phyloP scores from a whole-genome alignment of 2,329 filamentous ascomycete species.

The Samsoniella hepiali region DNA sequence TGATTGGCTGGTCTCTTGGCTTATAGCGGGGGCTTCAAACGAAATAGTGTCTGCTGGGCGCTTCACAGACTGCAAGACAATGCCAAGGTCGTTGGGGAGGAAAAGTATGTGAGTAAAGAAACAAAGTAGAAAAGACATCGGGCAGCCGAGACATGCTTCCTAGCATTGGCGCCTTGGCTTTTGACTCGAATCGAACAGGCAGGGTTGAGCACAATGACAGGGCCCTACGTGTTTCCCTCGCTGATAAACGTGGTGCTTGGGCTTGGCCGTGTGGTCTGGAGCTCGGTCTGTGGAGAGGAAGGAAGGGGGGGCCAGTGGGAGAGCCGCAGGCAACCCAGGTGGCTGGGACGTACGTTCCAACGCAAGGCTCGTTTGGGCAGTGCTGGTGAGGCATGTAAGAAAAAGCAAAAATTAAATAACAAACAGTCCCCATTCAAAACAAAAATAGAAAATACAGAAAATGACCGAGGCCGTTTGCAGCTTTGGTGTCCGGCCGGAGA shows the following conservation, averaged over 20 bases:
- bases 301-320: background rate
- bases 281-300: slow-evolving; percentile 2
- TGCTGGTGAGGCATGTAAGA: background rate
- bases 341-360: background rate
- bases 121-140: background rate
- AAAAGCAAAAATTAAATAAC: background rate
- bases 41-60: background rate
- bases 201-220: too few species aligned
- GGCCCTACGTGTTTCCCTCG: too few species aligned
- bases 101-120: background rate
- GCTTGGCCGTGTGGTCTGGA: background rate
- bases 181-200: too few species aligned
- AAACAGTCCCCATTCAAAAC: background rate
- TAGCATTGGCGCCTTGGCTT: background rate
- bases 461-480: too few species aligned
- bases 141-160: background rate
- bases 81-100: too few species aligned
- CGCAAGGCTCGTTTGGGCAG: background rate
- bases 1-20: background rate
- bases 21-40: background rate
- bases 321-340: background rate
- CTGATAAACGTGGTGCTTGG: too few species aligned
- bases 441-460: background rate
- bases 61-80: background rate
- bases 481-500: too few species aligned